Conservation (phyloP, 805 yeast genomes). For the Candida chauliodis region DNA sequence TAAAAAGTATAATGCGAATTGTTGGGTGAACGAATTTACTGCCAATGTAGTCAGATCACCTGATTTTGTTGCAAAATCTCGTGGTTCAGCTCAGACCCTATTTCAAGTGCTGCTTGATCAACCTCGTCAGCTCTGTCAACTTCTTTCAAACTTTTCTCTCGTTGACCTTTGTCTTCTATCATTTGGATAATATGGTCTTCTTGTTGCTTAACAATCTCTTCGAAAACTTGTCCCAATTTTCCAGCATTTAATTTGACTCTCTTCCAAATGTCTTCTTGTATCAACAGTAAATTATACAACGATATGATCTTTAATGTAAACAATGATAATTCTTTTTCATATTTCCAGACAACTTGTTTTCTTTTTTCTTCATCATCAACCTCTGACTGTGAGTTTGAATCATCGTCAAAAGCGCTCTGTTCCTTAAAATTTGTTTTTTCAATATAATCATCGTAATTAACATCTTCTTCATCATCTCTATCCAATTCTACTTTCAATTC, state of each 20-base stretch:
- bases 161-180: neutral
- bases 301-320: conserved; percentile 36
- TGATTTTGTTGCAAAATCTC: too few species aligned
- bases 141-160: too few species aligned
- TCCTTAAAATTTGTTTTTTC: conserved; percentile 6
- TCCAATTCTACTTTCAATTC: conserved; percentile 39
- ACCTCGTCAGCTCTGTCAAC: too few species aligned
- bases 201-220: conserved; percentile 16
- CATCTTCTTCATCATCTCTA: conserved; percentile 51
- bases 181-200: conserved; percentile 2
- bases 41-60: too few species aligned
- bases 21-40: too few species aligned
- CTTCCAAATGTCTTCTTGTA: conserved; percentile 18
- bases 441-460: conserved; percentile 28
- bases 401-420: conserved; percentile 14
- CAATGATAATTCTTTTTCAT: conserved; percentile 41
- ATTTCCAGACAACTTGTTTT: conserved; percentile 25
- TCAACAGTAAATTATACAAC: conserved; percentile 30
- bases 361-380: conserved; percentile 6
- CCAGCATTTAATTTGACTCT: conserved; percentile 37
- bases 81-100: too few species aligned
- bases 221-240: conserved; percentile 32
- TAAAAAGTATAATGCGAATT: too few species aligned
- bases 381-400: conserved; percentile 12
- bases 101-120: too few species aligned